Base-by-base conservation (phyloP, 192 early-diverging fungal species). In the Phycomyces blakesleeanus region DNA sequence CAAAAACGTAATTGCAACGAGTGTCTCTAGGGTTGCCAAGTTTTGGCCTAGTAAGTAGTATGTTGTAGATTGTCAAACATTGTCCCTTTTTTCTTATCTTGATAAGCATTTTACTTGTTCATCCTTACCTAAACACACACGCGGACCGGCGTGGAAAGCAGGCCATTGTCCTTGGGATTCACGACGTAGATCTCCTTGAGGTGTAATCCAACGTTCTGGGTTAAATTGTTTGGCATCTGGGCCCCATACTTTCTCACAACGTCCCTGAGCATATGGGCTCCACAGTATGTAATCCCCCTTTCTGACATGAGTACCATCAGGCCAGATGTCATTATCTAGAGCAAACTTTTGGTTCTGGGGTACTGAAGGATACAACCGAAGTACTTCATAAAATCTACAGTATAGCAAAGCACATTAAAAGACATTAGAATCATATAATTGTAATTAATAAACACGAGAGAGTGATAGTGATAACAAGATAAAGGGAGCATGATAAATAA, bases 361-460 rank as follows among this genome's bases (percentile, higher is more conserved):
- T 7, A 92, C 87, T 21, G 81, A 72, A 41, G 90, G 89, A 65
- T 87, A 79, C 20, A 91, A 56, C 8, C 90, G 77, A 27, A 90
- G 63, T 12, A 81, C 73, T 69, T 91, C 90, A n/a, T 39, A 70
- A 21, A 70, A 69, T 16, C 53, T 69, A 39, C 10, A 7, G 37
- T 0, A 21, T 12, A n/a, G n/a, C n/a, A n/a, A n/a, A n/a, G n/a
- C n/a, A n/a, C n/a, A n/a, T n/a, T n/a, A n/a, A n/a, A n/a, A n/a
- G n/a, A n/a, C n/a, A n/a, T n/a, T n/a, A n/a, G n/a, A n/a, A n/a
- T n/a, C n/a, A n/a, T n/a, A n/a, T n/a, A n/a, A n/a, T 34, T 34
- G 29, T 34, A 34, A 34, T 5, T 34, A 34, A 7, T 5, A 34
- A 34, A 34, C 2, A 34, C 2, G 29, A 7, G 29, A 7, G 29